phyloP scores from a whole-genome alignment of 371 early-diverging fungal species.

The Mucor mucedo region DNA sequence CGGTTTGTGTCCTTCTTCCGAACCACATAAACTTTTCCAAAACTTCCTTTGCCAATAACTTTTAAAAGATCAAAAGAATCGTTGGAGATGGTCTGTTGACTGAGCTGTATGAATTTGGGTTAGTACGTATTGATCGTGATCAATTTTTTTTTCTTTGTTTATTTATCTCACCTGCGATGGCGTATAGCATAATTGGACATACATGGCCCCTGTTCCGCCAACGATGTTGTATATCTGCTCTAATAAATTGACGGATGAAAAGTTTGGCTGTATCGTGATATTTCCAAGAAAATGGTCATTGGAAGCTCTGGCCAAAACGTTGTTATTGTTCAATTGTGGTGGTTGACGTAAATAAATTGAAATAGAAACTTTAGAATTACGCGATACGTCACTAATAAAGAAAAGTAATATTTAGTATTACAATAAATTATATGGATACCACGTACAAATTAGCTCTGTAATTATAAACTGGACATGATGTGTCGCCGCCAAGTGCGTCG shows the following conservation, averaged over 20 bases:
- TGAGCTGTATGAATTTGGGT: constrained; percentile 14
- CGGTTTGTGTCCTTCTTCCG: constrained; percentile 92
- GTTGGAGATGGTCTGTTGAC: constrained; percentile 70
- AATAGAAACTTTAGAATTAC: constrained; percentile 81
- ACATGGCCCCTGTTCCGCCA: constrained; percentile 69
- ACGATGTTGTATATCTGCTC: constrained; percentile 32
- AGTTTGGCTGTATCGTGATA: constrained; percentile 69
- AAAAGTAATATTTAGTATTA: constrained; percentile 8
- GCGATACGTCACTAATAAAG: constrained; percentile 82
- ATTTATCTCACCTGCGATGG: constrained; percentile 53
- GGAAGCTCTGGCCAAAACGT: constrained; percentile 40
- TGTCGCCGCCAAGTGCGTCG: constrained; percentile 78
- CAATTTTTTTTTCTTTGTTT: constrained; percentile 9
- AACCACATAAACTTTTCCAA: constrained; percentile 98
- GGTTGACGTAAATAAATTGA: constrained; percentile 85
- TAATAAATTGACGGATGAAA: constrained; percentile 56
- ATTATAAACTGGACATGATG: constrained; percentile 80
- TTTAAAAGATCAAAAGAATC: constrained; percentile 94
- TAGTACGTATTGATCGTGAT: not conserved
- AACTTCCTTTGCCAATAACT: constrained; percentile 95
- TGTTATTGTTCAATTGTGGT: constrained; percentile 40
- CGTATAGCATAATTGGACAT: constrained; percentile 74
- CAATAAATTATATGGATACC: not conserved
- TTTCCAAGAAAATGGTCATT: constrained; percentile 74
- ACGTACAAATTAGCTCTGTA: constrained; percentile 89